A percentile compares a stretch with the other conserved stretches of the same genome.
These are phyloP conservation scores for Smittium mucronatum DNA, from an alignment of 371 early-diverging fungal genomes.

Conservation along the genomic window DNA sequence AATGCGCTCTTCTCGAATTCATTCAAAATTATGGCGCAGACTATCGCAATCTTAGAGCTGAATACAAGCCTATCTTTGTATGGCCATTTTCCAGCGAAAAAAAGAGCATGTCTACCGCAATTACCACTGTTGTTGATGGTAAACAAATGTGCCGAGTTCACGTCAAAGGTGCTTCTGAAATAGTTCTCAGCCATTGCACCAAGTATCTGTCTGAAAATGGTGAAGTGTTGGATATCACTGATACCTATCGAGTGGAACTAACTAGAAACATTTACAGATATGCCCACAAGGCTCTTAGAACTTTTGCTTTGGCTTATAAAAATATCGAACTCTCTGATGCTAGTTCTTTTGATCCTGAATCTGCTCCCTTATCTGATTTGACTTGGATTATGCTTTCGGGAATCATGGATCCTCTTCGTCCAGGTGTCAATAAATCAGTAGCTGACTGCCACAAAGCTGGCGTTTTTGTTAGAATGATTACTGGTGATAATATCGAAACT, in stretches of 20 bases:
- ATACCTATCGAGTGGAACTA: constrained; percentile 34
- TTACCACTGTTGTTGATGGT: constrained; percentile 23
- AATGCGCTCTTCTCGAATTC: constrained; percentile 76
- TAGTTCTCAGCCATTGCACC: constrained; percentile 49
- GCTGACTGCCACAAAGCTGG: constrained; percentile 71
- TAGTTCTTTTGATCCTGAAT: constrained; percentile 22
- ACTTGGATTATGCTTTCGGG: constrained; percentile 72
- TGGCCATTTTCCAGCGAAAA: constrained; percentile 72
- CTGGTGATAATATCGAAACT: constrained; percentile 87
- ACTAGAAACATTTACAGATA: constrained; percentile 49
- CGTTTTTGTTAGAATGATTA: constrained; percentile 91
- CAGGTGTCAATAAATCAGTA: constrained; percentile 75
- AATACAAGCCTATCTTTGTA: constrained; percentile 39
- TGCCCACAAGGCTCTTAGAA: constrained; percentile 76
- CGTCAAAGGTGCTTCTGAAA: constrained; percentile 79
- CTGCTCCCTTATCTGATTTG: constrained; percentile 44
- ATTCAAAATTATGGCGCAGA: constrained; percentile 46
- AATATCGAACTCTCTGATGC: constrained; percentile 41
- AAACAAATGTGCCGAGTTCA: constrained; percentile 41
- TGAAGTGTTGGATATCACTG: constrained; percentile 36
- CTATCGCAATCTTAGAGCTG: constrained; percentile 45
- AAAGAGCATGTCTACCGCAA: constrained; percentile 64
- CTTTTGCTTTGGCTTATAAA: constrained; percentile 71
- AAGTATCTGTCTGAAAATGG: constrained; percentile 45
- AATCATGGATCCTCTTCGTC: constrained; percentile 85